Evolutionary conservation across 768 basidiomycete genomes (phyloP).

Genomic region (Trametes gibbosa): DNA sequence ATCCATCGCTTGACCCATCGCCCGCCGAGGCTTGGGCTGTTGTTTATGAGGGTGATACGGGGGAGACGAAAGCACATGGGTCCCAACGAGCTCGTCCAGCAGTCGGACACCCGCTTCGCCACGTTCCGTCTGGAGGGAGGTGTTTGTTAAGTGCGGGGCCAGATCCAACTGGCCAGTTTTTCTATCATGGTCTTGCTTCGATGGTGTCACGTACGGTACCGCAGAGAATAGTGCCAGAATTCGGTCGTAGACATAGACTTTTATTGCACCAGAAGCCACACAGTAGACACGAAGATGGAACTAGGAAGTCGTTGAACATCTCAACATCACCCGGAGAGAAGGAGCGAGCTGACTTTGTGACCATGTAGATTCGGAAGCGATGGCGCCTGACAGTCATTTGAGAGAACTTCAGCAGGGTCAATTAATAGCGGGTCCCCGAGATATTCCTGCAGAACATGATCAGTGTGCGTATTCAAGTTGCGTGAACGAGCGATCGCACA

Average conservation of each 20-base stretch:
- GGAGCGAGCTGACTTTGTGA: conserved; percentile 51
- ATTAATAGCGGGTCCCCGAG: conserved; percentile 73
- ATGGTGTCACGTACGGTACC: conserved; percentile 54
- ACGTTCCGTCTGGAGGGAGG: conserved; percentile 70
- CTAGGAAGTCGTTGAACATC: conserved; percentile 38
- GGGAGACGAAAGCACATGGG: conserved; percentile 43
- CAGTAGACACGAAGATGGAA: conserved; percentile 94
- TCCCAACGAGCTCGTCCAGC: conserved; percentile 76
- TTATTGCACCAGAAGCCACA: conserved; percentile 71
- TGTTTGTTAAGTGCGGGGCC: conserved; percentile 85
- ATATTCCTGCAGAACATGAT: conserved; percentile 68
- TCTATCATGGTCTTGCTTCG: conserved; percentile 19
- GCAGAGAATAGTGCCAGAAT: conserved; percentile 89
- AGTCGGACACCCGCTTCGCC: conserved; percentile 74
- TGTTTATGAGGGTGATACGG: not conserved
- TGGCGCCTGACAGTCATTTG: conserved; percentile 26
- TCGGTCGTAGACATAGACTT: conserved; percentile 76
- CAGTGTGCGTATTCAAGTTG: not conserved
- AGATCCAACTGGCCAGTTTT: conserved; percentile 46
- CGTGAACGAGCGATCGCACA: conserved; percentile 28
- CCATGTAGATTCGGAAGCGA: conserved; percentile 36
- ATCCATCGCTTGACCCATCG: conserved; percentile 16
- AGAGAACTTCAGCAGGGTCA: conserved; percentile 53
- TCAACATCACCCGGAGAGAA: not conserved
- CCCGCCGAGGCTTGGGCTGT: conserved; percentile 8